Evolutionary conservation across 805 yeast genomes (phyloP).

Genomic region (Yamadazyma endophytica): DNA sequence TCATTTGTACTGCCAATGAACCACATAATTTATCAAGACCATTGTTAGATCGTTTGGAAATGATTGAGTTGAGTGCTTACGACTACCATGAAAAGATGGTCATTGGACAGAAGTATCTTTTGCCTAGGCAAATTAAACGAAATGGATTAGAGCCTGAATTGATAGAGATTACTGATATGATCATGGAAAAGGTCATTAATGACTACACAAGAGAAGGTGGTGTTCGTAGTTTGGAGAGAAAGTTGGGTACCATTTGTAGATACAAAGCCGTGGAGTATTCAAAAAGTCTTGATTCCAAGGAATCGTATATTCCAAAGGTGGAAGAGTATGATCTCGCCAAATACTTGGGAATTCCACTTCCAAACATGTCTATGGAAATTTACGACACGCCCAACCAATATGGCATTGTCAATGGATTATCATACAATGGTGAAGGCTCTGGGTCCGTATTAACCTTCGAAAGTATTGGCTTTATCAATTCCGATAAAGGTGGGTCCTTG

Average conservation of each 20-base stretch:
- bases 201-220: constrained; percentile 84
- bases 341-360: constrained; percentile 65
- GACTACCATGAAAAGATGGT: constrained; percentile 71
- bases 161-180: constrained; percentile 46
- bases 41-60: constrained; percentile 78
- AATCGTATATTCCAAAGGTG: constrained; percentile 38
- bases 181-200: constrained; percentile 58
- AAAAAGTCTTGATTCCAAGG: constrained; percentile 17
- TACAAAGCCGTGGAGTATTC: constrained; percentile 74
- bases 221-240: constrained; percentile 74
- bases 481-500: constrained; percentile 42
- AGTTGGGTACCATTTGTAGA: constrained; percentile 72
- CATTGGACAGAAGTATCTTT: constrained; percentile 62
- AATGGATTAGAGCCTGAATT: constrained; percentile 53
- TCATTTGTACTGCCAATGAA: constrained; percentile 84
- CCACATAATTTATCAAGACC: constrained; percentile 70
- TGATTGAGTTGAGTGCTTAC: constrained; percentile 74
- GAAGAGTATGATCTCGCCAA: constrained; percentile 54
- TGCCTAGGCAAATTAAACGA: constrained; percentile 70
- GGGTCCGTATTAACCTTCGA: constrained; percentile 82
- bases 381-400: constrained; percentile 22
- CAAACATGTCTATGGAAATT: constrained; percentile 29
- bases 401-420: constrained; percentile 84
- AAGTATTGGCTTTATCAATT: constrained; percentile 50
- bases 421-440: constrained; percentile 82